Evolutionary conservation across 139 green algal species (phyloP), one percentile per base, ranked within the genome.

Genomic region (Bryopsis sp.): DNA sequence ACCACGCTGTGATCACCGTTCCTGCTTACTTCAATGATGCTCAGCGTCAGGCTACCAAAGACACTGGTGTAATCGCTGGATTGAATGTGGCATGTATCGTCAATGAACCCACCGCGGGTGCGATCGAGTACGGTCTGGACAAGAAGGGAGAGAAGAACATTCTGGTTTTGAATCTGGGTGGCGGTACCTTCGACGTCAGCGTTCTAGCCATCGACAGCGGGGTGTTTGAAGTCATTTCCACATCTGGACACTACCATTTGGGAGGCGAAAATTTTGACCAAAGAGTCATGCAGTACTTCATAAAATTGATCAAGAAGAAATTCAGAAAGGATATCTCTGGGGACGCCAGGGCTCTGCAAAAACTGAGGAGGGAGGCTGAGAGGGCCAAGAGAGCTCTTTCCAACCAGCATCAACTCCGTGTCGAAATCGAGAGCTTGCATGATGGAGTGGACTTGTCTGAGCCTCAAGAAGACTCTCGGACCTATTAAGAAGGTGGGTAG

Each of bases 21-120:
- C 75, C 86, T 7, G 94, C 94, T 4, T 99, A 99, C 87, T 99
- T 99, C 89, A 98, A 98, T 73, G 95, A 99, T 71, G 90, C 95
- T 0, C 94, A 99, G 86, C 79, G 94, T 50, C 90, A 97, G 78
- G 81, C 81, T 35, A 98, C 93, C 70, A 98, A 97, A 84, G 92
- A 96, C 67, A 84, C 88, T 4, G 87, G 85, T 58, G 81, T 76
- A 47, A 93, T 93, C 63, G 73, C 89, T 31, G 94, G 93, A 60
- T 85, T 95, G 69, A 92, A 96, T 78, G 94, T 97, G 70, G 78
- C 97, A 67, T 91, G 94, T 46, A 99, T 99, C 81, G 97, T 99
- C 80, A 99, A 99, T 72, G 95, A 99, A 86, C 95, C 95, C 43
- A 98, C 94, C 0, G 94, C 95, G 33, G 95, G 94, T 5, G 95